Conservation (phyloP, 768 basidiomycete genomes). For the Tylopilus intermedius region DNA sequence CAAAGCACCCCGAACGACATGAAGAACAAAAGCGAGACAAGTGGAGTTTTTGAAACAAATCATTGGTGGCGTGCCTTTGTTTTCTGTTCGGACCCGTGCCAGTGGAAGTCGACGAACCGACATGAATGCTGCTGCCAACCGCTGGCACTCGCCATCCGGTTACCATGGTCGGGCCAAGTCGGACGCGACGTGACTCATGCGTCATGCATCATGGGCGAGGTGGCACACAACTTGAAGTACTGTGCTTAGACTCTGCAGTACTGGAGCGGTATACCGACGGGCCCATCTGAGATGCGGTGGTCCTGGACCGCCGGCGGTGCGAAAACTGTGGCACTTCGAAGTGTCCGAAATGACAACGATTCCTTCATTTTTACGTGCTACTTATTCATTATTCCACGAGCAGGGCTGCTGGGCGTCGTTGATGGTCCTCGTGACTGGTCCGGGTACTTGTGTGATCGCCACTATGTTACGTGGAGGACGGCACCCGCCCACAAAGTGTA, state of each 20-base stretch:
- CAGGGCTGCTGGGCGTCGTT: slow-evolving; percentile 7
- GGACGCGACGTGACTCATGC: too few relatives aligned
- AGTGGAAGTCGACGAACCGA: neutral
- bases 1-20: neutral
- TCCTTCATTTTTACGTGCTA: slow-evolving; percentile 11
- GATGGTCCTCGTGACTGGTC: neutral
- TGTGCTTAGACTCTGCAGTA: neutral
- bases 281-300: too few relatives aligned
- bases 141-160: too few relatives aligned
- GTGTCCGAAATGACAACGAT: neutral
- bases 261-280: neutral
- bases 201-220: too few relatives aligned
- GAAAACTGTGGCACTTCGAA: neutral
- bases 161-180: too few relatives aligned
- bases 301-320: neutral
- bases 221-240: neutral
- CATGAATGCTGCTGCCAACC: neutral
- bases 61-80: neutral
- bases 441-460: slow-evolving; percentile 1
- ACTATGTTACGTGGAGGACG: neutral
- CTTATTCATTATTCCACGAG: slow-evolving; percentile 9
- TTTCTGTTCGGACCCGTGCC: neutral
- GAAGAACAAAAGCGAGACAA: too few relatives aligned
- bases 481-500: neutral
- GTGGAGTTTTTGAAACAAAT: neutral